Evolutionary conservation across 345 rosid genomes (phyloP), one percentile per base, ranked within the genome.

Genomic region (Dimocarpus longan): DNA sequence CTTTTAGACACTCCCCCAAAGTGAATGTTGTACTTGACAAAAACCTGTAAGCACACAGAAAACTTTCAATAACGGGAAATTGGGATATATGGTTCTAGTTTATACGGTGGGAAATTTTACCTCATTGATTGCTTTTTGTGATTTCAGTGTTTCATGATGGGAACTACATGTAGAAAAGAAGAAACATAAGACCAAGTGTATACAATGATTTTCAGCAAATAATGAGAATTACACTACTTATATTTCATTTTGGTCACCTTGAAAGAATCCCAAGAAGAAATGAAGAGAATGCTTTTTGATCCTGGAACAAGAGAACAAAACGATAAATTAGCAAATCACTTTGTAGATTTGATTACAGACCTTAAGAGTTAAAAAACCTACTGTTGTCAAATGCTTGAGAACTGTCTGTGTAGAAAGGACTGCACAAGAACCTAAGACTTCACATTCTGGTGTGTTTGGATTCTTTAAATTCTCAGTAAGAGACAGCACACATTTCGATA

Each of bases 1-100:
- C 88, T 94, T 88, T 82, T 90, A 72, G 97, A 92, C 63, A 96
- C 90, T 78, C 98, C 99, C 70, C 92, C 88, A 64, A 94, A 96
- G 89, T 91, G 87, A 82, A 92, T 96, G 86, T 96, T 96, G 91
- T 90, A 96, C 86, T 93, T 94, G 89, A 96, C 99, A 90, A 96
- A 96, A 76, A 96, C 94, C 99, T 96, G 97, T 82, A 72, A 71
- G 70, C 69, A 81, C 15, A 75, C 59, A 83, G 77, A 68, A 75
- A 42, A 42, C 64, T 72, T 66, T 52, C 71, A 46, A 72, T 66
- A 19, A 77, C 43, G 79, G 59, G 37, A 76, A 73, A 74, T 76
- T 74, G 44, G 62, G 21, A 68, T 24, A 66, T 22, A 60, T 57
- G 76, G 21, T 22, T 43, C 68, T 52, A 68, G 66, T 78, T 75